Evolutionary conservation across 805 yeast genomes (phyloP).

Genomic region (Tetrapisispora phaffii): DNA sequence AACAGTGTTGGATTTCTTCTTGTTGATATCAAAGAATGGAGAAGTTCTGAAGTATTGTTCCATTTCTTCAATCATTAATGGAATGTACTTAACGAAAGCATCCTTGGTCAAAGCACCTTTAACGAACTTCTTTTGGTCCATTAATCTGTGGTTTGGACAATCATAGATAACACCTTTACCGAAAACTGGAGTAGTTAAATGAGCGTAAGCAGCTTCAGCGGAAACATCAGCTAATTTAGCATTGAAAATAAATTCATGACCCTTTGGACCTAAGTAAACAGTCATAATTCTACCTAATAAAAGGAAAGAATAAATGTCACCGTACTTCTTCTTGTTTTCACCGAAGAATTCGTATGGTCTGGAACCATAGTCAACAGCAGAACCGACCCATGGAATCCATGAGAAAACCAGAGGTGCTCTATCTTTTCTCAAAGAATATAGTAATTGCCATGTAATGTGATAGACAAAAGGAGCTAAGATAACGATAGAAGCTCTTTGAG

Average conservation of each 20-base stretch:
- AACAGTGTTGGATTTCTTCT: conserved; percentile 38
- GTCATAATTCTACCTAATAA: conserved; percentile 88
- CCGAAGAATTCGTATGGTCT: conserved; percentile 87
- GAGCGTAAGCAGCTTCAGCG: conserved; percentile 93
- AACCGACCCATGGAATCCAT: conserved; percentile 93
- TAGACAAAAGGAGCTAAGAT: conserved; percentile 48
- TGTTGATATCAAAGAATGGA: conserved; percentile 23
- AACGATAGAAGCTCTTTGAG: conserved; percentile 30
- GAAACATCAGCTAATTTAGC: conserved; percentile 82
- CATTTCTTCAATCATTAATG: conserved; percentile 74
- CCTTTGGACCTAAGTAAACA: conserved; percentile 92
- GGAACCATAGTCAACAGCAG: conserved; percentile 83
- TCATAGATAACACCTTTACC: conserved; percentile 97
- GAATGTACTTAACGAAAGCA: conserved; percentile 77
- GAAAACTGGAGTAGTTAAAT: conserved; percentile 97
- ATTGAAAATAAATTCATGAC: conserved; percentile 92
- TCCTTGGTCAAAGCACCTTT: conserved; percentile 81
- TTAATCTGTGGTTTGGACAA: conserved; percentile 83
- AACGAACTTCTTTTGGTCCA: conserved; percentile 98
- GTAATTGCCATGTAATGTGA: conserved; percentile 54
- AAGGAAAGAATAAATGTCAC: conserved; percentile 87
- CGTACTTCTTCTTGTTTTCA: conserved; percentile 67
- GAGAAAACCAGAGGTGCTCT: conserved; percentile 85
- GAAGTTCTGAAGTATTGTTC: conserved; percentile 51
- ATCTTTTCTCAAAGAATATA: conserved; percentile 65